Evolutionary conservation across 169 alveolate genomes (phyloP).

Genomic region (Cryptosporidium parvum): DNA sequence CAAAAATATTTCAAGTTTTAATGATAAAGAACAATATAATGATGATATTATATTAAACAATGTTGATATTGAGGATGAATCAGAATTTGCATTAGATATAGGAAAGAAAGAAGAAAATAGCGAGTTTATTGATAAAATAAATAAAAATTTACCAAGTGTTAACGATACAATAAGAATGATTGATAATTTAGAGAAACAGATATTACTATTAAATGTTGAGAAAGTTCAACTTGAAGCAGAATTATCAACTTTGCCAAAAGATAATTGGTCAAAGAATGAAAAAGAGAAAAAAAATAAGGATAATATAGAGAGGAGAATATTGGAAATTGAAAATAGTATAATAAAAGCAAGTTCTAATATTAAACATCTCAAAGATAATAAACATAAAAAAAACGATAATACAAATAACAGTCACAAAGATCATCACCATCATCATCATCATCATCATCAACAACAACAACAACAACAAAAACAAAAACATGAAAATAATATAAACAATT

Average conservation of each 20-base stretch:
- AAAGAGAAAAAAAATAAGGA: slow-evolving; percentile 40
- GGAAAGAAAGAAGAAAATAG: slow-evolving; percentile 5
- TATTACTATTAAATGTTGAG: slow-evolving; percentile 60
- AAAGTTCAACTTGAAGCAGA: slow-evolving; percentile 61
- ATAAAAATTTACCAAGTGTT: not conserved
- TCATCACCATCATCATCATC: not conserved
- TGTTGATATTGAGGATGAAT: not conserved
- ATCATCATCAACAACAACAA: not conserved
- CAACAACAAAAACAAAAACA: too few relatives aligned
- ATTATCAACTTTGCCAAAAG: slow-evolving; percentile 38
- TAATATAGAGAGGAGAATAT: slow-evolving; percentile 42
- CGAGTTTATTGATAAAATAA: not conserved
- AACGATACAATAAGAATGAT: slow-evolving; percentile 23
- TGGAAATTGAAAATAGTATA: slow-evolving; percentile 56
- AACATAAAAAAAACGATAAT: not conserved
- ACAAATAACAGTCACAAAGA: not conserved
- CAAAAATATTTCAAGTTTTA: not conserved
- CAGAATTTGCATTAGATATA: not conserved
- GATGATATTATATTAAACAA: slow-evolving; percentile 10
- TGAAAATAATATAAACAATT: too few relatives aligned
- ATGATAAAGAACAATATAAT: not conserved
- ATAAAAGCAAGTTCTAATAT: slow-evolving; percentile 22
- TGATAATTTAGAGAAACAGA: slow-evolving; percentile 65
- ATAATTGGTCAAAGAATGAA: slow-evolving; percentile 49
- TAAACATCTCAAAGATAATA: slow-evolving; percentile 12